Conservation (phyloP, 1,284 basidiomycete genomes). For the Nidula niveotomentosa region DNA sequence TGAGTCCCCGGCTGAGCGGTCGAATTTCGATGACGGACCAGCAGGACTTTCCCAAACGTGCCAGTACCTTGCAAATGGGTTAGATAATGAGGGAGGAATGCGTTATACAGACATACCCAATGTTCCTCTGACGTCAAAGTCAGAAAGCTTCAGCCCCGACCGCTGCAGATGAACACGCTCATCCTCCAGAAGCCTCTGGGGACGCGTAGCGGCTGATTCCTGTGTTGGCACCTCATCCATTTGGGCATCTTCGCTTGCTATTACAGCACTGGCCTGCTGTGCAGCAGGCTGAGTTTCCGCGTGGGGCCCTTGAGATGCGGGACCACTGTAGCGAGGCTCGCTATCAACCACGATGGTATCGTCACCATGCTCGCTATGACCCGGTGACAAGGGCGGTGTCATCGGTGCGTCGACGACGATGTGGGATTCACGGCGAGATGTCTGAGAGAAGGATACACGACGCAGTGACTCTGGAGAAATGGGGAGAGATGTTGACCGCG, state of each 20-base stretch:
- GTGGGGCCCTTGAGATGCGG: conserved; percentile 7
- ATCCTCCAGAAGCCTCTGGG: conserved; percentile 64
- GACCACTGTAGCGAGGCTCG: conserved; percentile 24
- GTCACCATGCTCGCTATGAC: conserved; percentile 15
- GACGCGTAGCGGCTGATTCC: conserved; percentile 33
- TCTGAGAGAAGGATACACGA: conserved; percentile 13
- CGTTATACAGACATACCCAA: conserved; percentile 49
- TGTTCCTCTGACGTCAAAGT: conserved; percentile 80
- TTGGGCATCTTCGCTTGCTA: not conserved
- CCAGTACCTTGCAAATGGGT: conserved; percentile 69
- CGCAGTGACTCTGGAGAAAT: conserved; percentile 20
- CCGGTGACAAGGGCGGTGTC: conserved; percentile 60
- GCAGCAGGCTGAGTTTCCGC: conserved; percentile 1
- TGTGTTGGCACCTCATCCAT: not conserved
- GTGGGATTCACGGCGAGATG: conserved; percentile 22
- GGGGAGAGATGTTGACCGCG: conserved; percentile 25
- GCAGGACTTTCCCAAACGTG: conserved; percentile 90
- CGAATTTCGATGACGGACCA: conserved; percentile 68
- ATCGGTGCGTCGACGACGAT: conserved; percentile 41
- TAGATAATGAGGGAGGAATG: conserved; percentile 9
- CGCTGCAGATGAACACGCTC: conserved; percentile 63
- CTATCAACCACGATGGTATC: conserved; percentile 28
- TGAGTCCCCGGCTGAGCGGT: conserved; percentile 44
- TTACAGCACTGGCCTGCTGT: not conserved
- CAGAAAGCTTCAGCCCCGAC: conserved; percentile 62